Conservation (phyloP, 2,329 filamentous ascomycete species). For the Diaporthe citriasiana region DNA sequence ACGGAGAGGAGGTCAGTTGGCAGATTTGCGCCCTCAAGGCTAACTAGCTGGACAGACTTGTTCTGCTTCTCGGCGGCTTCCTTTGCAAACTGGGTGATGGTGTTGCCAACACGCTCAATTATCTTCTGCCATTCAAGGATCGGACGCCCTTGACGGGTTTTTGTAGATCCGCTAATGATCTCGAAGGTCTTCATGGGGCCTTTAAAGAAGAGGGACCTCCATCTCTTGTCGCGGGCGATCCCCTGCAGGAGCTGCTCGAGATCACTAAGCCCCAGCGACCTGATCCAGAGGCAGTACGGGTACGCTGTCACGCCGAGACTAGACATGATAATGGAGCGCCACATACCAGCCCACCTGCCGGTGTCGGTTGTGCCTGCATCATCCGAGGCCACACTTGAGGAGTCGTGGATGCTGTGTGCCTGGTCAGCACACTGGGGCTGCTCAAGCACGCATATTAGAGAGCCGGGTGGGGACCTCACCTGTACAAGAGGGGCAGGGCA, state of each 20-base stretch:
- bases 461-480: conserved; percentile 57
- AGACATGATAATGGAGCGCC: conserved; percentile 78
- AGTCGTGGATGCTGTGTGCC: conserved; percentile 59
- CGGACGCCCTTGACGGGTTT: conserved; percentile 44
- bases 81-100: conserved; percentile 66
- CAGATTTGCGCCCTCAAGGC: conserved; percentile 67
- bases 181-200: conserved; percentile 55
- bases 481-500: conserved; percentile 74
- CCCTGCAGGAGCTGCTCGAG: conserved; percentile 72
- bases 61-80: conserved; percentile 55
- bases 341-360: conserved; percentile 72
- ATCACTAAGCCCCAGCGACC: conserved; percentile 73
- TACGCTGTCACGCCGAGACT: conserved; percentile 73
- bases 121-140: conserved; percentile 54
- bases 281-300: conserved; percentile 79
- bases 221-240: conserved; percentile 50
- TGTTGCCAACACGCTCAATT: conserved; percentile 66
- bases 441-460: neutral
- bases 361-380: conserved; percentile 55
- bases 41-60: conserved; percentile 67
- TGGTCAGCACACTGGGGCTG: conserved; percentile 16
- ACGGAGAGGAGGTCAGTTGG: conserved; percentile 64
- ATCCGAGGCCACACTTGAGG: conserved; percentile 58
- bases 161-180: conserved; percentile 46
- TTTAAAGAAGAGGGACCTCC: conserved; percentile 56